Base-by-base conservation (phyloP, 768 basidiomycete species). In the Leccinum obscurum region DNA sequence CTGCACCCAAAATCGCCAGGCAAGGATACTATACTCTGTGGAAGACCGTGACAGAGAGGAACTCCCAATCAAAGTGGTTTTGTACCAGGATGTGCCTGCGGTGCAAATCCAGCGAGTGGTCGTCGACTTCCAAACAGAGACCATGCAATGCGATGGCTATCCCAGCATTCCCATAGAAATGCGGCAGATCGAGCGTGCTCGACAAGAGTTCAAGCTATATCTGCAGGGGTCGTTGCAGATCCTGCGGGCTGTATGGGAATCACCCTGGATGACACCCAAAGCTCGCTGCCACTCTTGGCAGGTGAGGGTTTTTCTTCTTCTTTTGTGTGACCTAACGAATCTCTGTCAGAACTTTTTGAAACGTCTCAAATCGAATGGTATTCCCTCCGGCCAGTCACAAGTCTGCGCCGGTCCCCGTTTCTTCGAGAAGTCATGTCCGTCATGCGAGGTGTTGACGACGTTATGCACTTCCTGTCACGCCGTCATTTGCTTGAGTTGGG, bases 101-200 rank as follows among this genome's bases (percentile, higher is more conserved):
- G 20, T 52, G 58, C 62, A 57, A 6, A 44, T 58, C 22, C 58
- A 56, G 30, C 58, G 61, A 26, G 60, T 68, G 6, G 32, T 61
- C 26, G 51, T 69, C 57, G 56, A 70, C 54, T 68, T 66, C 46
- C 51, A 59, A 15, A 54, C 62, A 20, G 65, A 57, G 52, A 68
- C 62, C 0, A 60, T 39, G 1, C 55, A 62, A 51, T 62, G 60
- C 20, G 57, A 68, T 20, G 64, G 60, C 2, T 59, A 56, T 2
- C 55, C 62, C 32, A 55, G 52, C 51, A 66, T 68, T 9, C n/a
- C 59, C 49, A 65, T 70, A 28, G 62, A 59, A 15, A 59, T 60
- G 30, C 30, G 30, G 30, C 30, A 30, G 11, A 34, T 34, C 32
- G 32, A 34, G 32, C 32, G 32, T 34, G 32, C 32, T 34, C 57